Conservation (phyloP, 2,329 filamentous ascomycete species). For the Trichophyton equinum region DNA sequence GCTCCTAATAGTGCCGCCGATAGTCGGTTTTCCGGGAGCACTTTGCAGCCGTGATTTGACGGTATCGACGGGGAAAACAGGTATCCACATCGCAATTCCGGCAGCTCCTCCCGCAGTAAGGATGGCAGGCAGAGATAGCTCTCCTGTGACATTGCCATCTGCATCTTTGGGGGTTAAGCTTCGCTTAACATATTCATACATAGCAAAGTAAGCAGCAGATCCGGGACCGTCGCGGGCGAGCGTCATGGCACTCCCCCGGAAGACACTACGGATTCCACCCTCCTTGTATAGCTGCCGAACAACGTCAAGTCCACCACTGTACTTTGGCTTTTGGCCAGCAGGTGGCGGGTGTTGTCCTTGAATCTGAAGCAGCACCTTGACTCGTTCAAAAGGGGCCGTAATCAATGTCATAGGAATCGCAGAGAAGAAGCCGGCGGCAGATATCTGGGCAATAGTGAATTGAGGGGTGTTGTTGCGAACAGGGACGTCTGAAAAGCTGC, state of each 20-base stretch:
- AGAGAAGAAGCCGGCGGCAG: slow-evolving; percentile 89
- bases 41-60: slow-evolving; percentile 92
- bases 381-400: slow-evolving; percentile 97
- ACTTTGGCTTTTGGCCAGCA: slow-evolving; percentile 85
- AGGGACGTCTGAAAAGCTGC: slow-evolving; percentile 49
- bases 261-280: slow-evolving; percentile 81
- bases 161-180: slow-evolving; percentile 71
- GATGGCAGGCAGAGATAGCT: slow-evolving; percentile 70
- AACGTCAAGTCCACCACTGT: slow-evolving; percentile 76
- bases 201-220: slow-evolving; percentile 88
- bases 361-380: slow-evolving; percentile 96
- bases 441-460: slow-evolving; percentile 76
- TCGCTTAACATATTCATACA: slow-evolving; percentile 93
- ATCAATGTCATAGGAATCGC: slow-evolving; percentile 95
- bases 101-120: slow-evolving; percentile 79
- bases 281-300: slow-evolving; percentile 86
- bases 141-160: slow-evolving; percentile 57
- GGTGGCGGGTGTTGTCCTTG: slow-evolving; percentile 79
- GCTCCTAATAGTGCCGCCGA: slow-evolving; percentile 65
- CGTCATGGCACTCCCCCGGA: slow-evolving; percentile 81
- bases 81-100: slow-evolving; percentile 97
- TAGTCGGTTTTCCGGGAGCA: slow-evolving; percentile 68
- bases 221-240: slow-evolving; percentile 88
- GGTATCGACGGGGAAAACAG: slow-evolving; percentile 94
- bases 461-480: slow-evolving; percentile 48